phyloP scores from a whole-genome alignment of 176 grass and related monocot species.

The Ensete ventricosum region DNA sequence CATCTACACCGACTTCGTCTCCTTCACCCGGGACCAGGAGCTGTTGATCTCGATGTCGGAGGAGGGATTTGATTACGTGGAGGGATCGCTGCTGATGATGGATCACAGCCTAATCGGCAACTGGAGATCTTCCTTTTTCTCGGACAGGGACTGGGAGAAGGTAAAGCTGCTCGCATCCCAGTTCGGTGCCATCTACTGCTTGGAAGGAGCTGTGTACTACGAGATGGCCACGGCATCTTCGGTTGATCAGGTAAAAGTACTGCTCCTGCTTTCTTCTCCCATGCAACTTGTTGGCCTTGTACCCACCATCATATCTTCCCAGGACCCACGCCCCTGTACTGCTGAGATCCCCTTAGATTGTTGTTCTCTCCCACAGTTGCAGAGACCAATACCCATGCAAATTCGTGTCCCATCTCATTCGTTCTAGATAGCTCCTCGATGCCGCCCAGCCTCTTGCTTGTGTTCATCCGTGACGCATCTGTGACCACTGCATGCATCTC shows the following conservation, averaged over 20 bases:
- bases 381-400: too few species aligned
- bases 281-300: neutral
- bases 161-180: slow-evolving; percentile 24
- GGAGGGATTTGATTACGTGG: slow-evolving; percentile 33
- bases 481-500: too few species aligned
- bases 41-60: slow-evolving; percentile 23
- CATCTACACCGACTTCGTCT: slow-evolving; percentile 25
- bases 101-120: slow-evolving; percentile 28
- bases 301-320: too few species aligned
- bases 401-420: neutral
- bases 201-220: slow-evolving; percentile 46
- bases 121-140: slow-evolving; percentile 48
- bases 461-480: too few species aligned
- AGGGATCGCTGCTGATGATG: slow-evolving; percentile 38
- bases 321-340: too few species aligned
- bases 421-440: neutral
- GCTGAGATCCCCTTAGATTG: too few species aligned
- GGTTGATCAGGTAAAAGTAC: slow-evolving; percentile 25
- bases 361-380: too few species aligned
- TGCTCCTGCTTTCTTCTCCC: neutral
- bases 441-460: too few species aligned
- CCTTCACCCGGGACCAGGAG: slow-evolving; percentile 48
- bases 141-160: slow-evolving; percentile 9
- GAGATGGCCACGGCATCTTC: neutral
- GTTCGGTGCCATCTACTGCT: slow-evolving; percentile 23